These are phyloP conservation scores for Podospora sp. DNA, from an alignment of 495 filamentous ascomycete species.

Conservation along the genomic window DNA sequence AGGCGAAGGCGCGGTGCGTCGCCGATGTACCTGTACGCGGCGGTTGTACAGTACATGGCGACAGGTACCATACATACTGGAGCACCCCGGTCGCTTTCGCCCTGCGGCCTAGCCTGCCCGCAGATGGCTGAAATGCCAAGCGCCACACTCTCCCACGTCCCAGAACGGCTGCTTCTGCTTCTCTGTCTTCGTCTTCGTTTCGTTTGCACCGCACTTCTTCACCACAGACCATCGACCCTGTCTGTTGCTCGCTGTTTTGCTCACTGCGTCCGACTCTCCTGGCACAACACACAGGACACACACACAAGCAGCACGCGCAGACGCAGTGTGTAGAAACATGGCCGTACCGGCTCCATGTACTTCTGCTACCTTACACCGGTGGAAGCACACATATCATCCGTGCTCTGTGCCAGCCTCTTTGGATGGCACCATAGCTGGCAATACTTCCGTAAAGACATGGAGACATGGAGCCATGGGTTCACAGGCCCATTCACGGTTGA, in stretches of 20 bases:
- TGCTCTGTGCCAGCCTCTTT: no score
- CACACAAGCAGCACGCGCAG: conserved; percentile 8
- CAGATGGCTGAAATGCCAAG: background rate
- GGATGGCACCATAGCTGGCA: background rate
- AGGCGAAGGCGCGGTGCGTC: background rate
- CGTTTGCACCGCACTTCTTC: background rate
- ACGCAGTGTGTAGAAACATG: conserved; percentile 3
- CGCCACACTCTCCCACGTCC: background rate
- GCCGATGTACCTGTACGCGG: background rate
- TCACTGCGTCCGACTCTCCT: background rate
- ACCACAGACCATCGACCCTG: no score
- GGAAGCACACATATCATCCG: background rate
- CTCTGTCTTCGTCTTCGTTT: background rate
- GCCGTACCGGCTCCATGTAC: background rate
- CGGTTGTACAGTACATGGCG: background rate
- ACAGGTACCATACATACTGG: background rate
- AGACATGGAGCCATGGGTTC: background rate
- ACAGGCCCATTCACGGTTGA: background rate
- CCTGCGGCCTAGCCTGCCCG: background rate
- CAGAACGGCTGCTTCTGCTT: background rate
- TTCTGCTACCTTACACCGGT: background rate
- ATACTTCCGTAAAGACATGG: background rate
- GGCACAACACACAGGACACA: conserved; percentile 15
- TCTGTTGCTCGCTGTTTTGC: background rate
- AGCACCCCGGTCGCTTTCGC: background rate